Evolutionary conservation across 1,139 yeast species (phyloP).

Genomic region (Geotrichum carabidarum): DNA sequence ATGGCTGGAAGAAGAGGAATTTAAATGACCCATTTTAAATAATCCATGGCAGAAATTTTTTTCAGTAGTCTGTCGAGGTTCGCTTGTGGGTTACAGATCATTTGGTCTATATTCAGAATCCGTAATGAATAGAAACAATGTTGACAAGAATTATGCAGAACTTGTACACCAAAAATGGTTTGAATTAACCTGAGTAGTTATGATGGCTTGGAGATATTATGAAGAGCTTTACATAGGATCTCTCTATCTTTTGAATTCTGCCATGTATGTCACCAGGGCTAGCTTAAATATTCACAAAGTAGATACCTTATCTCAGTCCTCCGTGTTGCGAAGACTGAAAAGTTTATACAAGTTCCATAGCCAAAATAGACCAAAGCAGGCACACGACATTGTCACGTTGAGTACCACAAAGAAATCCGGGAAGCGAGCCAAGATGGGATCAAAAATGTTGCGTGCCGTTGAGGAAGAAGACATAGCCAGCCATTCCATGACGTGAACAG

Average conservation of each 20-base stretch:
- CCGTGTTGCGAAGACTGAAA: constrained; percentile 24
- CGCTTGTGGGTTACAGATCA: constrained; percentile 30
- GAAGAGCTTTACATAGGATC: background rate
- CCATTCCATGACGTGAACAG: constrained; percentile 53
- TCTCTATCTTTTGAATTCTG: too few relatives aligned
- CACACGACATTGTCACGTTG: constrained; percentile 69
- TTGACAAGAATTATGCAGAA: background rate
- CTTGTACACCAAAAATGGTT: background rate
- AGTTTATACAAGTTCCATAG: constrained; percentile 63
- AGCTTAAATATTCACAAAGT: background rate
- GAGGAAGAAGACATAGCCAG: background rate
- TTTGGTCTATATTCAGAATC: too few relatives aligned
- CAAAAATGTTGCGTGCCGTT: background rate
- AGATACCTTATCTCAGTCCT: background rate
- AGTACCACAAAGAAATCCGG: constrained; percentile 86
- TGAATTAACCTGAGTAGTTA: background rate
- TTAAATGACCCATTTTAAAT: constrained; percentile 26
- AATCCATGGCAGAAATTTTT: constrained; percentile 17
- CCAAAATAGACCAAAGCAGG: constrained; percentile 71
- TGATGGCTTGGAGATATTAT: background rate
- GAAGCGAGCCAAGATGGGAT: constrained; percentile 37
- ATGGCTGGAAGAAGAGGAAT: constrained; percentile 37
- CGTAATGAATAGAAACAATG: too few relatives aligned
- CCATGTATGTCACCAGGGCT: background rate
- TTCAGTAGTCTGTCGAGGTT: constrained; percentile 23